These are phyloP conservation scores for Beauveria sp. DNA, from an alignment of 2,329 filamentous ascomycete genomes.

Conservation along the genomic window DNA sequence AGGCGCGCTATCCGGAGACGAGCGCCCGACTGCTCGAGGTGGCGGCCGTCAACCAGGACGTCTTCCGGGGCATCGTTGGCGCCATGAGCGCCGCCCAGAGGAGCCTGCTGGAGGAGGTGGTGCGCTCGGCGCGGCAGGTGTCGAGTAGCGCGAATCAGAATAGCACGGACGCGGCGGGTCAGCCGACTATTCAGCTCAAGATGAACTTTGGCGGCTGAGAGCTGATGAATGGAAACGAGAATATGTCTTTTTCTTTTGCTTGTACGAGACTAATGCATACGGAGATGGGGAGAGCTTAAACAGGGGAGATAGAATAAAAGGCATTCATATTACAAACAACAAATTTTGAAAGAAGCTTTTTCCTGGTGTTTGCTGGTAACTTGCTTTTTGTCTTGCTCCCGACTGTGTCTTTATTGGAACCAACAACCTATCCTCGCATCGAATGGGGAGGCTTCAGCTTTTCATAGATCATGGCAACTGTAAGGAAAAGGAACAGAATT, in stretches of 20 bases:
- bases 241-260: not conserved
- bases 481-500: no score
- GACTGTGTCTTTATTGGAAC: not conserved
- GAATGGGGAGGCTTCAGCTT: no score
- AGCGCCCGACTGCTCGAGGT: conserved; percentile 72
- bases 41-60: conserved; percentile 62
- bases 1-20: conserved; percentile 60
- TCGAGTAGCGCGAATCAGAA: conserved; percentile 31
- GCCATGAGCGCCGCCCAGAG: conserved; percentile 64
- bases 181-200: conserved; percentile 85
- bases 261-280: not conserved
- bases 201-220: conserved; percentile 68
- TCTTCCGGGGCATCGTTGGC: conserved; percentile 68
- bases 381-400: not conserved
- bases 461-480: no score
- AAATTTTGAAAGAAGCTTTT: not conserved
- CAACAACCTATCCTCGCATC: no score
- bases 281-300: not conserved
- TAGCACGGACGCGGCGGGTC: conserved; percentile 37
- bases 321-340: not conserved
- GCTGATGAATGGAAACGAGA: conserved; percentile 6
- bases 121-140: conserved; percentile 54
- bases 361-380: not conserved
- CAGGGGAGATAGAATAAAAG: not conserved
- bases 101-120: conserved; percentile 71